These are phyloP conservation scores for Venturia pyrina DNA, from an alignment of 2,329 filamentous ascomycete species.

Conservation along the genomic window DNA sequence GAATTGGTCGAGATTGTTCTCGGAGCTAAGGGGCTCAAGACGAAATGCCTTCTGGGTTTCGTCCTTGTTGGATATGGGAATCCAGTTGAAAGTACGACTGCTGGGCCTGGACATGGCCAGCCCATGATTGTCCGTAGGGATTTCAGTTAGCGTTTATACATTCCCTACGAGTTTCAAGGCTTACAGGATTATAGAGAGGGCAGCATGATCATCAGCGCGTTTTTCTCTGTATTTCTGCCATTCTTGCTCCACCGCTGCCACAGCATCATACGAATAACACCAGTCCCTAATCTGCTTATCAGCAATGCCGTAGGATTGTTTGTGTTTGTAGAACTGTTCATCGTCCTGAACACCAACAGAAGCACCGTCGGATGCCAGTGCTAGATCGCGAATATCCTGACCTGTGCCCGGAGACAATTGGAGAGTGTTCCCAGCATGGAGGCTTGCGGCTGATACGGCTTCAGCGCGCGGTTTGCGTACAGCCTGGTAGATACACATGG, in stretches of 20 bases:
- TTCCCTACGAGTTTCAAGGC: not conserved
- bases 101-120: not conserved
- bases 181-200: not conserved
- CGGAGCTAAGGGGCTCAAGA: too few relatives aligned
- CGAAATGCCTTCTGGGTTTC: too few relatives aligned
- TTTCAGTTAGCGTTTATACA: too few relatives aligned
- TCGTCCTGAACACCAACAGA: constrained; percentile 3
- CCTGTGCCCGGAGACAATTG: constrained; percentile 14
- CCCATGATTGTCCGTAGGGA: not conserved
- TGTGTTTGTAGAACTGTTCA: constrained; percentile 8
- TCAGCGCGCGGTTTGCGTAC: constrained; percentile 16
- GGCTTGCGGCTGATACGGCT: constrained; percentile 16
- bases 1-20: not conserved
- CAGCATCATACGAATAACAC: constrained; percentile 17
- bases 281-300: constrained; percentile 14
- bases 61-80: too few relatives aligned
- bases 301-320: constrained; percentile 16
- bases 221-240: not conserved
- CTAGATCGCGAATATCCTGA: constrained; percentile 12
- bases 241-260: constrained; percentile 1
- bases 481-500: constrained; percentile 15
- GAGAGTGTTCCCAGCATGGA: constrained; percentile 15
- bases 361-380: constrained; percentile 12
- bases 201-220: not conserved
- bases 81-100: too few relatives aligned